Evolutionary conservation across 768 basidiomycete genomes (phyloP), one percentile per base, ranked within the genome.

Genomic region (Tulasnella sp.): DNA sequence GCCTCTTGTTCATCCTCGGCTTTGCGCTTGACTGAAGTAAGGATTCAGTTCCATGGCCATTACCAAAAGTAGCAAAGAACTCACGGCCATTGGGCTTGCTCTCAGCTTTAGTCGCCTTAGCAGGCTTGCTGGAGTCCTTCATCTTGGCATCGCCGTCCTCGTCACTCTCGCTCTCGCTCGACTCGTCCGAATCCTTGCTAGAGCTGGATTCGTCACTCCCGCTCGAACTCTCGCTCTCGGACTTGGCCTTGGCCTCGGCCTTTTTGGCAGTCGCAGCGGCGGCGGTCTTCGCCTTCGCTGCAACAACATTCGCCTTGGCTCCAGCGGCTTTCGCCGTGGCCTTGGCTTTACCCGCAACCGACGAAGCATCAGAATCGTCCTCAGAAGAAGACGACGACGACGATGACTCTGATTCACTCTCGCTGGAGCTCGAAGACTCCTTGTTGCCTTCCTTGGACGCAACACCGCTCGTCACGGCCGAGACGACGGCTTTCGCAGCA

Each of bases 21-120:
- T 85, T 96, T 96, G 81, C 95, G 91, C 85, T 97, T 97, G 79
- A 88, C 91, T 87, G 79, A 39, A 1, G 29, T 37, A 57, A 51
- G 32, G 46, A 67, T 75, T 77, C 42, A 79, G 69, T 77, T 44
- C 77, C 48, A 57, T 69, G 13, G 35, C 39, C 3, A 37, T 46
- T 2, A 51, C 37, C 6, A 15, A 32, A n/a, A 61, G 2, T 23
- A 48, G 15, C n/a, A 75, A n/a, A 75, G 11, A 13, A 75, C 51
- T 55, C 29, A 61, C 55, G 37, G 11, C 32, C 70, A n/a, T 51
- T 48, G 3, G 48, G 23, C 23, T 44, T 55, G 39, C 46, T 44
- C 23, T 70, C 70, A 16, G 3, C 69, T 82, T 48, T 67, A 88
- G 88, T 7, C 15, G 29, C 46, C 42, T 78, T 73, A 9, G 75